A percentile compares a stretch with the other conserved stretches of the same genome.
Evolutionary conservation across 768 basidiomycete genomes (phyloP).

Genomic region (Panus rudis): DNA sequence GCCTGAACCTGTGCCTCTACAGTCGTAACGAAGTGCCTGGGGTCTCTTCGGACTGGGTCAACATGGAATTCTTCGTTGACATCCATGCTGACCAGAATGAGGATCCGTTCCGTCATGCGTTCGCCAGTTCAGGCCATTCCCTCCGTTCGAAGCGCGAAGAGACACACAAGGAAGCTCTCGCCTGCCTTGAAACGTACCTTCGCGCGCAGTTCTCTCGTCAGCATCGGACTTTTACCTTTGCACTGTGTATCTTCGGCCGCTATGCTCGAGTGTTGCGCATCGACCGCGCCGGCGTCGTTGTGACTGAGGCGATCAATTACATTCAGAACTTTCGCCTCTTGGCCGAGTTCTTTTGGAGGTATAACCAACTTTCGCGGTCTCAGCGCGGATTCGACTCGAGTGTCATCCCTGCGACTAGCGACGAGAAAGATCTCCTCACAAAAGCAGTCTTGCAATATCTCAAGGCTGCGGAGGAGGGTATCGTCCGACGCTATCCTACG

Average conservation of each 20-base stretch:
- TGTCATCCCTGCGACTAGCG: constrained; percentile 10
- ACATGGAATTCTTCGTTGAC: too few relatives aligned
- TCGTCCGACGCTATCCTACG: too few relatives aligned
- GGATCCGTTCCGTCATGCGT: too few relatives aligned
- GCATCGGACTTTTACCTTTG: constrained; percentile 25
- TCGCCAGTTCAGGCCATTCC: too few relatives aligned
- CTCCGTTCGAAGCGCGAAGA: too few relatives aligned
- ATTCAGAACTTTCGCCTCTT: constrained; percentile 8
- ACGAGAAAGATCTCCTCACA: background rate
- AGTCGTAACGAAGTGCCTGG: too few relatives aligned
- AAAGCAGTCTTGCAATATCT: constrained; percentile 1
- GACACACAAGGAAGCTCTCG: too few relatives aligned
- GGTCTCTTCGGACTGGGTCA: too few relatives aligned
- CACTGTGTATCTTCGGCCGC: constrained; percentile 19
- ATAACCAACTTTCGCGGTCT: constrained; percentile 8
- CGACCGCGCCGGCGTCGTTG: constrained; percentile 27
- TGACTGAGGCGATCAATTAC: constrained; percentile 22
- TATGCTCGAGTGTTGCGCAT: constrained; percentile 27
- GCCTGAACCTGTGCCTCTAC: too few relatives aligned
- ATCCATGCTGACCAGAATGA: too few relatives aligned
- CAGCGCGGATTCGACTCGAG: constrained; percentile 22
- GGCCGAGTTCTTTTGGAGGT: constrained; percentile 22
- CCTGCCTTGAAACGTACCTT: background rate
- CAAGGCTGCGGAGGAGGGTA: too few relatives aligned
- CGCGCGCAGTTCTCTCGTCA: constrained; percentile 3